Conservation (phyloP, 371 early-diverging fungal genomes). For the Mortierella sp. region DNA sequence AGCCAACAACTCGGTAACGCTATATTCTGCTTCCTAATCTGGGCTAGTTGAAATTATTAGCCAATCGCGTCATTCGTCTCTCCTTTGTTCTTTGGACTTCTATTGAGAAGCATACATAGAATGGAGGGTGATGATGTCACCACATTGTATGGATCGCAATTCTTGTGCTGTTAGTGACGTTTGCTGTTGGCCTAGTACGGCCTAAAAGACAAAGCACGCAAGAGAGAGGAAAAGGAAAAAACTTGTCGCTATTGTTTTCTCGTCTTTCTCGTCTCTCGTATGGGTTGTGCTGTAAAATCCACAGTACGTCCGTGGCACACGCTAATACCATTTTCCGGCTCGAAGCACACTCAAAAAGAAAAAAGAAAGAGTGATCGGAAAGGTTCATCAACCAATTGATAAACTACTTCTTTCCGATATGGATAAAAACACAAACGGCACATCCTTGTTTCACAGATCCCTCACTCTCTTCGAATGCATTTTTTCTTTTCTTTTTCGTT, state of each 20-base stretch:
- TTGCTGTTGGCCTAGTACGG: background rate
- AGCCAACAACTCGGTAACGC: constrained; percentile 21
- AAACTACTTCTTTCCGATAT: too few species aligned
- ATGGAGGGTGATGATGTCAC: background rate
- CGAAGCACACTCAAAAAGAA: too few species aligned
- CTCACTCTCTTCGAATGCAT: background rate
- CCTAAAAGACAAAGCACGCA: background rate
- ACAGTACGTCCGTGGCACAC: too few species aligned
- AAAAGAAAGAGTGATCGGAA: too few species aligned
- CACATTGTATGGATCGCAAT: background rate
- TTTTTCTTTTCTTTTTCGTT: too few species aligned
- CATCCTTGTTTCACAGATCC: background rate
- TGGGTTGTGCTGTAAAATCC: too few species aligned
- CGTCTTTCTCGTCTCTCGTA: background rate
- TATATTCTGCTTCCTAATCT: background rate
- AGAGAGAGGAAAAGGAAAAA: background rate
- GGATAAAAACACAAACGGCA: too few species aligned
- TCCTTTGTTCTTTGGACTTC: background rate
- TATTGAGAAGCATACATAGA: background rate
- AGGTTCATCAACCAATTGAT: too few species aligned
- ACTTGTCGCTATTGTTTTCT: background rate
- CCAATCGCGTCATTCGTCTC: background rate
- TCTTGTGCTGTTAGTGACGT: background rate
- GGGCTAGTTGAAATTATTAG: background rate
- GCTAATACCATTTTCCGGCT: background rate